Evolutionary conservation across 2,329 filamentous ascomycete species (phyloP).

Genomic region (Penicillium sp.): DNA sequence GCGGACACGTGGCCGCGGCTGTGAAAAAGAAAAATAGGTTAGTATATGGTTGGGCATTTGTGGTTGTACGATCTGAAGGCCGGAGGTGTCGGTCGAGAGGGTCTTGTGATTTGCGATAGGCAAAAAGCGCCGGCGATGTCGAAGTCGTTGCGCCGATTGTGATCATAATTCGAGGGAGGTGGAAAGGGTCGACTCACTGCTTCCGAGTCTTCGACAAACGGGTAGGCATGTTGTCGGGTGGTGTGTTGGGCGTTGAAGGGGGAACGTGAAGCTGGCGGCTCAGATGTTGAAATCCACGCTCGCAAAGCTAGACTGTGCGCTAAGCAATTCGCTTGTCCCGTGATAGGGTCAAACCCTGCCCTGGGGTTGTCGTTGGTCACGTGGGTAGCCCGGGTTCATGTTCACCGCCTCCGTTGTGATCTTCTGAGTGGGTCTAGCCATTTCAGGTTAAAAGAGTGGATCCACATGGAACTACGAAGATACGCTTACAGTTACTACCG

Average conservation of each 20-base stretch:
- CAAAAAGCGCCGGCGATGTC: slow-evolving; percentile 15
- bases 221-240: slow-evolving; percentile 54
- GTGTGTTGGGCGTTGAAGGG: slow-evolving; percentile 41
- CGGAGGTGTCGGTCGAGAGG: slow-evolving; percentile 4
- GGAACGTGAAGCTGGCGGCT: slow-evolving; percentile 34
- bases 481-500: too few relatives aligned
- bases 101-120: slow-evolving; percentile 5
- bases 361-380: slow-evolving; percentile 16
- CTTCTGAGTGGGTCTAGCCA: not conserved
- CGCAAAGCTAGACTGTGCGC: slow-evolving; percentile 41
- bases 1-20: slow-evolving; percentile 97
- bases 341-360: slow-evolving; percentile 36
- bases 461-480: too few relatives aligned
- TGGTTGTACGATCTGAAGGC: not conserved
- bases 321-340: slow-evolving; percentile 42
- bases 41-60: slow-evolving; percentile 16
- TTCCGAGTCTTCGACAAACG: slow-evolving; percentile 55
- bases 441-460: not conserved
- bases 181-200: slow-evolving; percentile 44
- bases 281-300: slow-evolving; percentile 42
- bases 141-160: slow-evolving; percentile 21
- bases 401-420: slow-evolving; percentile 9
- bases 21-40: slow-evolving; percentile 30
- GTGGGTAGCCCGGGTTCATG: not conserved
- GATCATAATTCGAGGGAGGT: slow-evolving; percentile 19